Evolutionary conservation across 1,139 yeast species (phyloP).

Genomic region (Diutina sp.): DNA sequence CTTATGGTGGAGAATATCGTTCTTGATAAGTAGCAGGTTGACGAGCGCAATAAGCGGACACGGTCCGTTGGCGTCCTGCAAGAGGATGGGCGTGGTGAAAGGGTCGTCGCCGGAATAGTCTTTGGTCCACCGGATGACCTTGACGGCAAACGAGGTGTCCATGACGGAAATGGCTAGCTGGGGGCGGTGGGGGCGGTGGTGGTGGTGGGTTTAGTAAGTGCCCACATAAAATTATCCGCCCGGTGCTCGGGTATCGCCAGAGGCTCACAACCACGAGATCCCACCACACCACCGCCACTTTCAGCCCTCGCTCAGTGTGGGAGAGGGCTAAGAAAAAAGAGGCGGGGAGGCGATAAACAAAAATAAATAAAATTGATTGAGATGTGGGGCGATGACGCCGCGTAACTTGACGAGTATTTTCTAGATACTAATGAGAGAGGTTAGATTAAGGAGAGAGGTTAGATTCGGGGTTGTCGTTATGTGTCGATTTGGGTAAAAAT

Average conservation of each 20-base stretch:
- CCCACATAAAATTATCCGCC: too few relatives aligned
- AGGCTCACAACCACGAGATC: not conserved
- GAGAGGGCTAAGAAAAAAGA: too few relatives aligned
- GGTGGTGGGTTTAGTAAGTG: not conserved
- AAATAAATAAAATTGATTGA: too few relatives aligned
- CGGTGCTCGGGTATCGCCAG: not conserved
- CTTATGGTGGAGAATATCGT: slow-evolving; percentile 16
- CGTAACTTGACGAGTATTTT: too few relatives aligned
- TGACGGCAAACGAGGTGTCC: slow-evolving; percentile 1
- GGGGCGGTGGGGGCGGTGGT: not conserved
- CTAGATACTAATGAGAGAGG: too few relatives aligned
- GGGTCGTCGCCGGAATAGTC: slow-evolving; percentile 1
- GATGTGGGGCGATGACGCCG: too few relatives aligned
- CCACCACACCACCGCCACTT: too few relatives aligned
- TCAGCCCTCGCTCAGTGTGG: too few relatives aligned
- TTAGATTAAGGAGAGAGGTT: too few relatives aligned
- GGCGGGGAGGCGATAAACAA: too few relatives aligned
- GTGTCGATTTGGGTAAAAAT: too few relatives aligned
- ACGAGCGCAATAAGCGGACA: slow-evolving; percentile 79
- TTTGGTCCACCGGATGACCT: slow-evolving; percentile 2
- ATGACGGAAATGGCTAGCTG: not conserved
- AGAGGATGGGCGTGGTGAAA: slow-evolving; percentile 39
- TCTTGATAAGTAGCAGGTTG: slow-evolving; percentile 48
- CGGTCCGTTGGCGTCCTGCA: slow-evolving; percentile 80
- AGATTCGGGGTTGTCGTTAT: too few relatives aligned